phyloP scores from a whole-genome alignment of 306 rosid genomes.

The Sindora glabra region DNA sequence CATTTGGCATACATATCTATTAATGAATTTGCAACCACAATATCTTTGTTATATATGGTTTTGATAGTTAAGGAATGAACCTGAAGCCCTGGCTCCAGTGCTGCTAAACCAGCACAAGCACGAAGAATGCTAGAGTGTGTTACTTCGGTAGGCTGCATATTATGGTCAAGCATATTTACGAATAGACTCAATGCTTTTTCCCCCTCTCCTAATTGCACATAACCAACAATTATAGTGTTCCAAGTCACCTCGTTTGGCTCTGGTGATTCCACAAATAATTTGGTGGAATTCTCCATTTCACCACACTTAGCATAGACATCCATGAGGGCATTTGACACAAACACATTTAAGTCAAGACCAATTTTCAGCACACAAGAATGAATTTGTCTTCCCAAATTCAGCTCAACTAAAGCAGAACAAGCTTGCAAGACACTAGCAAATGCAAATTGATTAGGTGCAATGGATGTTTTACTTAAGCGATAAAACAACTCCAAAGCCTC shows the following conservation, averaged over 20 bases:
- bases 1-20: constrained; percentile 30
- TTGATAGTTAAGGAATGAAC: constrained; percentile 20
- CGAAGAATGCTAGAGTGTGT: constrained; percentile 28
- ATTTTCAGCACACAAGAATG: constrained; percentile 16
- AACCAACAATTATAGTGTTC: constrained; percentile 30
- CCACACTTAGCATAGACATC: constrained; percentile 31
- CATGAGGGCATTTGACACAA: constrained; percentile 31
- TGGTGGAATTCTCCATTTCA: constrained; percentile 16
- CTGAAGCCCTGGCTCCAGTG: constrained; percentile 26
- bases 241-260: constrained; percentile 22
- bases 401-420: constrained; percentile 9
- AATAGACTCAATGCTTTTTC: constrained; percentile 27
- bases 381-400: constrained; percentile 20
- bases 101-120: constrained; percentile 19
- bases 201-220: constrained; percentile 23
- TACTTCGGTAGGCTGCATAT: constrained; percentile 23
- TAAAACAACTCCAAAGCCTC: constrained; percentile 21
- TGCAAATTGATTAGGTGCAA: constrained; percentile 20
- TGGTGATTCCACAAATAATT: constrained; percentile 3
- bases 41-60: constrained; percentile 20
- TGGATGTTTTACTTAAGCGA: constrained; percentile 13
- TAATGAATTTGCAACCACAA: constrained; percentile 26
- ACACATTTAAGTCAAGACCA: constrained; percentile 23
- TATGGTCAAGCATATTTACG: constrained; percentile 10
- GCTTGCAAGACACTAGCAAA: constrained; percentile 32